Conservation (phyloP, 768 basidiomycete species). For the Auricularia cornea region DNA sequence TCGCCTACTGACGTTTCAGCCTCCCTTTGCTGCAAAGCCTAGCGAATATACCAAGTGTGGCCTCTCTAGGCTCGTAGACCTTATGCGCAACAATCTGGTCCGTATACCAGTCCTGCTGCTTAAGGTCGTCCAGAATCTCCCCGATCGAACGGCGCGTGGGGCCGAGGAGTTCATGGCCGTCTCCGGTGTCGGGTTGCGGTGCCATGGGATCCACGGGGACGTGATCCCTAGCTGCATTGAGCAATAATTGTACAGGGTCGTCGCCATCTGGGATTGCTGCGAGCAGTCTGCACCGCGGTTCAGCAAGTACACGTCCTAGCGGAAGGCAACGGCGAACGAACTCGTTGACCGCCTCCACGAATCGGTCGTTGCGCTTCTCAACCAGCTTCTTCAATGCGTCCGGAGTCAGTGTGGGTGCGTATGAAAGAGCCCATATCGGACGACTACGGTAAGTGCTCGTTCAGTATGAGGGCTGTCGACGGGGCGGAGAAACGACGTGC, state of each 20-base stretch:
- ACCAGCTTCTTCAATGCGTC: conserved; percentile 60
- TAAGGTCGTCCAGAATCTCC: conserved; percentile 49
- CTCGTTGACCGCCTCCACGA: conserved; percentile 62
- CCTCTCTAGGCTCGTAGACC: conserved; percentile 44
- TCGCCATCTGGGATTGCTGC: conserved; percentile 41
- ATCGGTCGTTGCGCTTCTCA: conserved; percentile 58
- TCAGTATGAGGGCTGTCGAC: no score
- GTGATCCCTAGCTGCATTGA: conserved; percentile 59
- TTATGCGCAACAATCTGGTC: conserved; percentile 58
- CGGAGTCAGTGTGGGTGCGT: conserved; percentile 41
- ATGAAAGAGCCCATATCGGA: conserved; percentile 19
- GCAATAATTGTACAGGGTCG: conserved; percentile 55
- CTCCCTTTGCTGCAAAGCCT: background rate
- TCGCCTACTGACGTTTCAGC: conserved; percentile 25
- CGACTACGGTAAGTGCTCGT: no score
- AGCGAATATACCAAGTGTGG: background rate
- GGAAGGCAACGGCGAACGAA: conserved; percentile 21
- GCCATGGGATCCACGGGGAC: conserved; percentile 55
- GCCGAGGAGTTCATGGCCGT: conserved; percentile 8
- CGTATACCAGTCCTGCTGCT: conserved; percentile 53
- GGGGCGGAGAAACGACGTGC: background rate
- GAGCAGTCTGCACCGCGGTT: conserved; percentile 41
- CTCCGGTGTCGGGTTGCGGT: conserved; percentile 4
- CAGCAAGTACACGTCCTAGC: background rate
- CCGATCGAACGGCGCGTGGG: conserved; percentile 45